Conservation (phyloP, 2,329 filamentous ascomycete genomes). For the Alternaria triticimaculans region DNA sequence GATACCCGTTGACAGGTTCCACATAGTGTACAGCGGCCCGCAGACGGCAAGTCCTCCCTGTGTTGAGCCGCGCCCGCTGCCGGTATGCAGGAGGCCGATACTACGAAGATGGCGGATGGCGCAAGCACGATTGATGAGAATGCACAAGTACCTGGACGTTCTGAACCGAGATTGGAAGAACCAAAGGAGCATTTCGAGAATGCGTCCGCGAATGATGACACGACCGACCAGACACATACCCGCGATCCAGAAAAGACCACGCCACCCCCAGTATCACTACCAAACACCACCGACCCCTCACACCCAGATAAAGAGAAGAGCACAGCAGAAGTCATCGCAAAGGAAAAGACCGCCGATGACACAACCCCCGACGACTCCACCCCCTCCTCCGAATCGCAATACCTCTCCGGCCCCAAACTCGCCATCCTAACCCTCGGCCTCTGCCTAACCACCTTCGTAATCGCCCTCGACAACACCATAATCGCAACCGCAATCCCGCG, state of each 20-base stretch:
- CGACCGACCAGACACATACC: not conserved
- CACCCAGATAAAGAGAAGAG: not conserved
- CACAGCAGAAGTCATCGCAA: not conserved
- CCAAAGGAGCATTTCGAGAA: not conserved
- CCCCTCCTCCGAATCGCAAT: constrained; percentile 34
- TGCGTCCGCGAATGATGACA: not conserved
- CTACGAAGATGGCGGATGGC: not conserved
- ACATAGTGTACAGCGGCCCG: constrained; percentile 12
- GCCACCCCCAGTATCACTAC: not conserved
- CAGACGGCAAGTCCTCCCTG: constrained; percentile 10
- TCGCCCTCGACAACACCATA: constrained; percentile 51
- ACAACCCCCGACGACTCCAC: constrained; percentile 33
- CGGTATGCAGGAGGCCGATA: constrained; percentile 13
- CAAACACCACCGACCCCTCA: not conserved
- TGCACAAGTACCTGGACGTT: not conserved
- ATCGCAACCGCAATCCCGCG: constrained; percentile 50
- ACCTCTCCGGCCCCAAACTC: constrained; percentile 44
- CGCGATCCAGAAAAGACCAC: not conserved
- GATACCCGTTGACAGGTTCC: not conserved
- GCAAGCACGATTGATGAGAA: not conserved
- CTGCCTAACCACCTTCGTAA: constrained; percentile 46
- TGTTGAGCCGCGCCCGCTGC: not conserved
- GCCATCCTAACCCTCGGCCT: constrained; percentile 43
- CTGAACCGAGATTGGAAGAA: not conserved
- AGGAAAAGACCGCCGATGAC: not conserved